These are phyloP conservation scores for Alternaria longipes DNA, from an alignment of 2,329 filamentous ascomycete genomes.

Conservation along the genomic window DNA sequence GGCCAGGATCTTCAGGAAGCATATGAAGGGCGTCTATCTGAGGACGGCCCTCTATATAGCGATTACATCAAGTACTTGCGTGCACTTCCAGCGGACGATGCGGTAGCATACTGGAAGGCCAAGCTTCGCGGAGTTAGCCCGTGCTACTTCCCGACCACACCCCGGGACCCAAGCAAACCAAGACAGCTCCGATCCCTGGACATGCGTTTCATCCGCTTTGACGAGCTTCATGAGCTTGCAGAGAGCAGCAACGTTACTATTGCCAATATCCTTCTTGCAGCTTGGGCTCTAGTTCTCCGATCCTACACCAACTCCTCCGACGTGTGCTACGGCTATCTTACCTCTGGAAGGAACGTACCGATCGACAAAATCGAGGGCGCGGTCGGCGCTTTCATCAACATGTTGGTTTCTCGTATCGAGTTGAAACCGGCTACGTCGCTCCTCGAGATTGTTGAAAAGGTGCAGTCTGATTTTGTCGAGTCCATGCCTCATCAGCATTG, in stretches of 20 bases:
- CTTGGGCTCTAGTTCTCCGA: constrained; percentile 45
- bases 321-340: constrained; percentile 51
- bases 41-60: constrained; percentile 44
- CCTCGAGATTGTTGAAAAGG: constrained; percentile 35
- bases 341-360: constrained; percentile 55
- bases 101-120: constrained; percentile 44
- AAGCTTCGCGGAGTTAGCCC: constrained; percentile 42
- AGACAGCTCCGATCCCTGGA: constrained; percentile 39
- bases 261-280: constrained; percentile 44
- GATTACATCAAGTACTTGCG: constrained; percentile 49
- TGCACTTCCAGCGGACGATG: constrained; percentile 27
- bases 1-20: constrained; percentile 43
- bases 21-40: constrained; percentile 38
- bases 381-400: constrained; percentile 59
- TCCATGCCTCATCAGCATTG: constrained; percentile 46
- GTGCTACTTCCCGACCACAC: constrained; percentile 44
- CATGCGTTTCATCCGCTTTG: constrained; percentile 41
- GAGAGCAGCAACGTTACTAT: constrained; percentile 40
- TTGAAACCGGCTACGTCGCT: constrained; percentile 28
- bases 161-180: constrained; percentile 34
- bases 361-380: constrained; percentile 57
- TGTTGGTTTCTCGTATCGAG: constrained; percentile 43
- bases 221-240: constrained; percentile 41
- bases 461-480: constrained; percentile 45
- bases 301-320: constrained; percentile 42